Evolutionary conservation across 2,329 filamentous ascomycete species (phyloP).

Genomic region (Lecanicillium sp.): DNA sequence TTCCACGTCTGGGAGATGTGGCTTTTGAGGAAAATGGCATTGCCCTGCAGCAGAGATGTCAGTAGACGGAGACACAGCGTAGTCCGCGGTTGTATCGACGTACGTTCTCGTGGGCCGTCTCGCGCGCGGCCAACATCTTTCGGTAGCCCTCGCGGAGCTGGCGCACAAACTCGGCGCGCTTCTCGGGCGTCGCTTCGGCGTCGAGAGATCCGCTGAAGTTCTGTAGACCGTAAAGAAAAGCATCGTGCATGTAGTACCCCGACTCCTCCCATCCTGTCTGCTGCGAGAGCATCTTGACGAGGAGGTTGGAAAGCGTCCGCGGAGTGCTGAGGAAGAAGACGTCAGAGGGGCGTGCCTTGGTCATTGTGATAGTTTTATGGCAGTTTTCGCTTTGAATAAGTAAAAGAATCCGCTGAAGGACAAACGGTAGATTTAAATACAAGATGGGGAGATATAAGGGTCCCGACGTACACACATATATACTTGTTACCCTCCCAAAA

Average conservation of each 20-base stretch:
- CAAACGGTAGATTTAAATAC: neutral
- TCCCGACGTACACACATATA: too few relatives aligned
- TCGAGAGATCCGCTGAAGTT: neutral
- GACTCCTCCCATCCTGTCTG: conserved; percentile 10
- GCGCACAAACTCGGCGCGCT: neutral
- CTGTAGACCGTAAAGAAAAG: conserved; percentile 1
- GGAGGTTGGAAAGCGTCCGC: conserved; percentile 12
- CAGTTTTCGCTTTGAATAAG: too few relatives aligned
- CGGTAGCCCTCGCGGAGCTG: conserved; percentile 4
- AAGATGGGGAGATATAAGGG: too few relatives aligned
- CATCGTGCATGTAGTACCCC: conserved; percentile 8
- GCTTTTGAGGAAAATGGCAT: conserved; percentile 12
- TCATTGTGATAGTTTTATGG: neutral
- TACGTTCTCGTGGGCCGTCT: conserved; percentile 6
- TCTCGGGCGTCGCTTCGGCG: neutral
- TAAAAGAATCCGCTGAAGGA: too few relatives aligned
- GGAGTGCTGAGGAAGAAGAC: conserved; percentile 13
- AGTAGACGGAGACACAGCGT: neutral
- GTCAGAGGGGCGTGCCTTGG: conserved; percentile 6
- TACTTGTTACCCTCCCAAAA: too few relatives aligned
- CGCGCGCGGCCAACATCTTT: neutral
- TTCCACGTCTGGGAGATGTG: conserved; percentile 9
- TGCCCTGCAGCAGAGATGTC: neutral
- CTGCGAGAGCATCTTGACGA: conserved; percentile 13
- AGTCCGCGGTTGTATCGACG: neutral